phyloP scores from a whole-genome alignment of 2,329 filamentous ascomycete species.

The Elsinoe perseae region DNA sequence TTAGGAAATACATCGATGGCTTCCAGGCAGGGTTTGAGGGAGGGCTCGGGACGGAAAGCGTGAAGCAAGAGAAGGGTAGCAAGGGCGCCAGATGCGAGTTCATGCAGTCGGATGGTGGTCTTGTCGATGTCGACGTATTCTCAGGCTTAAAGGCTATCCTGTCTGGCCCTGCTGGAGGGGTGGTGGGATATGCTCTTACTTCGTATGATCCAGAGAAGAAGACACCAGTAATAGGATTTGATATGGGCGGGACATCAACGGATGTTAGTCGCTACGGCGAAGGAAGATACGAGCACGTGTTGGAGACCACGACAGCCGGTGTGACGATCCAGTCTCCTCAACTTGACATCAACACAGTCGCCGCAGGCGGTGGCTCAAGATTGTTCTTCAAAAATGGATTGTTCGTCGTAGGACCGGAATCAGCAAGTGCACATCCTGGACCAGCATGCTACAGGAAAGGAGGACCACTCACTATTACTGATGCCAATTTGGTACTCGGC shows the following conservation, averaged over 20 bases:
- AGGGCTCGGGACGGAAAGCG: conserved; percentile 66
- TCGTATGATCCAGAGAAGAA: conserved; percentile 78
- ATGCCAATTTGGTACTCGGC: conserved; percentile 81
- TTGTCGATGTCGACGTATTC: conserved; percentile 68
- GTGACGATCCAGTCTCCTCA: conserved; percentile 89
- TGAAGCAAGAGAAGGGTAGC: conserved; percentile 56
- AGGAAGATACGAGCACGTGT: conserved; percentile 84
- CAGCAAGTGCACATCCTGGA: conserved; percentile 79
- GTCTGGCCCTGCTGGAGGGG: conserved; percentile 85
- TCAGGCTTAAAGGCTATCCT: conserved; percentile 78
- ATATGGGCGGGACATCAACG: conserved; percentile 91
- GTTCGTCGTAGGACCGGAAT: conserved; percentile 85
- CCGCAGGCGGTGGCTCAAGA: conserved; percentile 76
- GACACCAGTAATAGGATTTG: conserved; percentile 84
- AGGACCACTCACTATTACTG: conserved; percentile 84
- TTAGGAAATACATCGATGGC: conserved; percentile 67
- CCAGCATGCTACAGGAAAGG: conserved; percentile 88
- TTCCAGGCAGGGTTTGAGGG: conserved; percentile 76
- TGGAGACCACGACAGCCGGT: conserved; percentile 89
- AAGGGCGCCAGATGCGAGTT: conserved; percentile 82
- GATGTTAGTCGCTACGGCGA: conserved; percentile 76
- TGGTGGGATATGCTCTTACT: conserved; percentile 86
- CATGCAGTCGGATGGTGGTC: conserved; percentile 78
- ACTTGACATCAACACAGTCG: conserved; percentile 90
- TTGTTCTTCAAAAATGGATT: conserved; percentile 84